phyloP scores from a whole-genome alignment of 2,329 filamentous ascomycete species.

The Fusarium sacchari region DNA sequence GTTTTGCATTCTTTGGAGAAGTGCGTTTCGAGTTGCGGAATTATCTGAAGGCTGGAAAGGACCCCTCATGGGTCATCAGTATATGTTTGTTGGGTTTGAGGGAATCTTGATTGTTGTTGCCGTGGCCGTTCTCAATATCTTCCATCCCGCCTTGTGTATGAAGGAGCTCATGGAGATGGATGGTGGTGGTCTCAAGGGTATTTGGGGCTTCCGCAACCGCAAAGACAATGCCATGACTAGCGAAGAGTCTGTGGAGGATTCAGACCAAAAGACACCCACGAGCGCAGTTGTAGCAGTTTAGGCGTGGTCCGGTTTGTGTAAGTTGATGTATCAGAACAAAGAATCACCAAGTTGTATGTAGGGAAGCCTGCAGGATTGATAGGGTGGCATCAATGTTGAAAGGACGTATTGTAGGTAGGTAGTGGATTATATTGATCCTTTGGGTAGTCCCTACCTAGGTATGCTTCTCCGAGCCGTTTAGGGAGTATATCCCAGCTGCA shows the following conservation, averaged over 20 bases:
- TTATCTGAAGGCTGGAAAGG: slow-evolving; percentile 71
- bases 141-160: slow-evolving; percentile 44
- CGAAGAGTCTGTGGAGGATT: slow-evolving; percentile 22
- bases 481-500: neutral
- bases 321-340: neutral
- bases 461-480: neutral
- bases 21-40: slow-evolving; percentile 73
- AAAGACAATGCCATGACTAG: slow-evolving; percentile 4
- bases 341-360: neutral
- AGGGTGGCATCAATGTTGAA: neutral
- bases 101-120: slow-evolving; percentile 62
- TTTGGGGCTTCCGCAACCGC: slow-evolving; percentile 42
- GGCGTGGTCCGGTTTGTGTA: neutral
- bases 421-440: neutral
- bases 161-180: slow-evolving; percentile 42
- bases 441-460: neutral
- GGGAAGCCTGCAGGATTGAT: neutral
- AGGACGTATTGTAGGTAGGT: too few relatives aligned
- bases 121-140: slow-evolving; percentile 56
- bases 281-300: slow-evolving; percentile 19
- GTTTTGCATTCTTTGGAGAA: slow-evolving; percentile 71
- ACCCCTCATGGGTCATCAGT: slow-evolving; percentile 64
- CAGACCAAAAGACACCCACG: slow-evolving; percentile 12
- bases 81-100: slow-evolving; percentile 68
- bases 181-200: slow-evolving; percentile 40